phyloP scores from a whole-genome alignment of 306 rosid genomes.

The Vigna radiata region DNA sequence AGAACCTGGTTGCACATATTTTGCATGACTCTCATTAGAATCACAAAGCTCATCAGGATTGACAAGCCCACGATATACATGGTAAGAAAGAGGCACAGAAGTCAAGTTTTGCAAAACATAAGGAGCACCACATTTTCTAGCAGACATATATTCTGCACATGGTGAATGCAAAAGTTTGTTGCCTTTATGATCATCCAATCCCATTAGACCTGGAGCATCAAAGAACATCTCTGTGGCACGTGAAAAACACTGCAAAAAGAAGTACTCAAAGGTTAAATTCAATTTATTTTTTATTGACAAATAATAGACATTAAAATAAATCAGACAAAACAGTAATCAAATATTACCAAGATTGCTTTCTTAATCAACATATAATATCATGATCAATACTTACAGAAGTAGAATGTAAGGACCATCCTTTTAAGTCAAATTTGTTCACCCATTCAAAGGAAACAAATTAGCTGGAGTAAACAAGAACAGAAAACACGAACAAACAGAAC shows the following conservation, averaged over 20 bases:
- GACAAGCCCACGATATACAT: conserved; percentile 59
- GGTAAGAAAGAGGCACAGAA: conserved; percentile 74
- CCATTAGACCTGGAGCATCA: conserved; percentile 62
- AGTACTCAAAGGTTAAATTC: conserved; percentile 21
- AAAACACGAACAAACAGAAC: neutral
- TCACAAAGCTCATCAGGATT: conserved; percentile 54
- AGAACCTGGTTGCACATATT: conserved; percentile 77
- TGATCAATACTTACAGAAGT: neutral
- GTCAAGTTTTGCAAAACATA: conserved; percentile 89
- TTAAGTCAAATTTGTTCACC: conserved; percentile 2
- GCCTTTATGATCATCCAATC: conserved; percentile 57
- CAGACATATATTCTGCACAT: conserved; percentile 53
- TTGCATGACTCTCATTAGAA: conserved; percentile 53
- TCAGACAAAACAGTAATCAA: neutral
- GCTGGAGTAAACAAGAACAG: neutral
- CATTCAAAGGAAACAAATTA: conserved; percentile 12
- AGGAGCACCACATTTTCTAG: conserved; percentile 82
- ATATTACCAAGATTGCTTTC: conserved; percentile 9
- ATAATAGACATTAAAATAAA: conserved; percentile 16
- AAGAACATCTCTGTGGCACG: conserved; percentile 73
- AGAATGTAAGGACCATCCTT: neutral
- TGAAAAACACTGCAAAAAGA: conserved; percentile 72
- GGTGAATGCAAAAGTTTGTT: conserved; percentile 54
- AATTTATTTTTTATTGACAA: conserved; percentile 1
- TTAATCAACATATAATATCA: neutral